Evolutionary conservation across 75 land plant species (phyloP), one percentile per base, ranked within the genome.

Genomic region (Pinus taeda): DNA sequence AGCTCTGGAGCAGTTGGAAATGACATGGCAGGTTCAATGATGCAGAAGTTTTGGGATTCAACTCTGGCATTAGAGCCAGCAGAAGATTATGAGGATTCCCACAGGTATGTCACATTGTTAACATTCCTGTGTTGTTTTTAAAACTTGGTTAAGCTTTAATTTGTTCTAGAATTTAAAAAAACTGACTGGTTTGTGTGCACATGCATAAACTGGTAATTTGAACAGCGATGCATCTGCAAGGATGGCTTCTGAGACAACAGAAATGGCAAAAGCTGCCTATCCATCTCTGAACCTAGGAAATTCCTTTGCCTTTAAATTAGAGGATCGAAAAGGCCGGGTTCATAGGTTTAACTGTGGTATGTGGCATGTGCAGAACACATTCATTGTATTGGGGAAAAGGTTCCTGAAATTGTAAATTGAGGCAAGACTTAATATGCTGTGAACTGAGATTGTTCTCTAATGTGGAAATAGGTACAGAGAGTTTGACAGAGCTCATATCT

Each of bases 21-120:
- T 76, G 94, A 90, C 57, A 79, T 84, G 30, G 33, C 88, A 75
- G 81, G n/a, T 69, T 65, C 83, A 70, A 76, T 91, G 93, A 89
- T 93, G 90, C 93, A 91, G 57, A 93, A 91, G 77, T 93, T 93
- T 63, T 93, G 91, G 93, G 95, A 93, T 82, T 91, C 93, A 22
- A 90, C 95, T 75, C 63, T 88, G 83, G 77, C 89, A 56, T 79
- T 88, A 62, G 83, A 82, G 14, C 71, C 81, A 14, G 57, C 76
- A 20, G 78, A 76, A 6, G 88, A 91, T 69, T 88, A 88, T 57
- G 93, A 89, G 0, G 91, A 91, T 1, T 63, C 89, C 37, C 84
- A 77, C 53, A 90, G 93, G 93, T 93, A 66, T 17, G 80, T 26
- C 13, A 15, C 49, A 57, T 36, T 30, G 36, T 73, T 74, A 39